phyloP scores from a whole-genome alignment of 257 asterid genomes.

The Lavandula angustifolia region DNA sequence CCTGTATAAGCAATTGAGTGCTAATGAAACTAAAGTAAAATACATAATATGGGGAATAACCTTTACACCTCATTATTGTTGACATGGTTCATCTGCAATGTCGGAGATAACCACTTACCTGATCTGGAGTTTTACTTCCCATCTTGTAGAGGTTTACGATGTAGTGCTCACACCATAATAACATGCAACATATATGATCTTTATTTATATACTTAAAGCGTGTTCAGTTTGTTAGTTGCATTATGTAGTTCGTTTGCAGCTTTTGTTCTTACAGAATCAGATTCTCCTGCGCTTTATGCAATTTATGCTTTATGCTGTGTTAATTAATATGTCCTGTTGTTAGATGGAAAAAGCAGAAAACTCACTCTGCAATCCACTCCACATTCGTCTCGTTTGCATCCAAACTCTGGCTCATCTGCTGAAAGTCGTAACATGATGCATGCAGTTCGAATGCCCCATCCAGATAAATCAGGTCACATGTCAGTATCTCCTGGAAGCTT shows the following conservation, averaged over 20 bases:
- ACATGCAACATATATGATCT: constrained; percentile 7
- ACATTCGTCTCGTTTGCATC: constrained; percentile 53
- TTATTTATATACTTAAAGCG: constrained; percentile 19
- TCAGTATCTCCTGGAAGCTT: constrained; percentile 53
- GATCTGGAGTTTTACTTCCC: constrained; percentile 3
- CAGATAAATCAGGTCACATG: constrained; percentile 57
- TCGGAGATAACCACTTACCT: not conserved
- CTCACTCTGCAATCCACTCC: constrained; percentile 51
- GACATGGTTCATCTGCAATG: not conserved
- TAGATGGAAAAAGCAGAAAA: constrained; percentile 81
- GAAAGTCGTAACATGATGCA: constrained; percentile 52
- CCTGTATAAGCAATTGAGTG: not conserved
- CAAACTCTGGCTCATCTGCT: constrained; percentile 45
- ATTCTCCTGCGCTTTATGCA: constrained; percentile 1
- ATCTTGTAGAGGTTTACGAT: constrained; percentile 9
- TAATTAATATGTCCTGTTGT: constrained; percentile 28
- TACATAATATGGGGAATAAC: too few relatives aligned
- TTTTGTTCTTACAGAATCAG: constrained; percentile 10
- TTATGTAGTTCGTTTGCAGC: constrained; percentile 7
- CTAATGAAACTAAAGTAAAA: not conserved
- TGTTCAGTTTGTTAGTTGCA: constrained; percentile 21
- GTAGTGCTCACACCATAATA: not conserved
- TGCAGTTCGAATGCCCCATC: constrained; percentile 50
- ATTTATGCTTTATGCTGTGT: constrained; percentile 10
- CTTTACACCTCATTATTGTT: constrained; percentile 21